Conservation (phyloP, 176 grass and related monocot genomes). For the Panicum miliaceum region DNA sequence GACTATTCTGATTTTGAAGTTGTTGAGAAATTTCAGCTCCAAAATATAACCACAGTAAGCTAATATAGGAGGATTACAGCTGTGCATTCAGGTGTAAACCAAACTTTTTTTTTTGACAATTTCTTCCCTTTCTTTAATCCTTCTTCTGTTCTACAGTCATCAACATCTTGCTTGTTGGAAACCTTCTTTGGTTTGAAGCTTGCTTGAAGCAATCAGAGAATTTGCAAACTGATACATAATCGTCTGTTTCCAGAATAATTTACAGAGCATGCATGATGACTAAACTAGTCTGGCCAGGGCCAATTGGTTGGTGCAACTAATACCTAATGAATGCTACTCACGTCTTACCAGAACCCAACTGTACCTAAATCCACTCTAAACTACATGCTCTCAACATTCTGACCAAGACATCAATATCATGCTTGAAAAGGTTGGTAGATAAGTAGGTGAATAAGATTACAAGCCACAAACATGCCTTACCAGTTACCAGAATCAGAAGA, state of each 20-base stretch:
- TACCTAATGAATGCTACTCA: constrained; percentile 18
- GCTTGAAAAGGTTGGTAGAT: constrained; percentile 28
- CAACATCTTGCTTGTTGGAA: not conserved
- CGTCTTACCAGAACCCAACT: constrained; percentile 23
- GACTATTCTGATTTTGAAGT: not conserved
- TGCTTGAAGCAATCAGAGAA: constrained; percentile 32
- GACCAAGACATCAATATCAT: constrained; percentile 6
- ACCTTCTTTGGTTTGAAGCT: constrained; percentile 17
- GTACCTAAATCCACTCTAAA: not conserved
- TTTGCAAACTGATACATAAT: not conserved
- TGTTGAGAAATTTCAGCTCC: constrained; percentile 17
- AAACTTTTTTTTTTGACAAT: not conserved
- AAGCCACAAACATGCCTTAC: not conserved
- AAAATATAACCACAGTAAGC: not conserved
- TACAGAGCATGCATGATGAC: not conserved
- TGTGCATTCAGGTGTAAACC: not conserved
- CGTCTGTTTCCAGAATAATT: not conserved
- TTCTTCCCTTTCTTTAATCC: not conserved
- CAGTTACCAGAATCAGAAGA: not conserved
- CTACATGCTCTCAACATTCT: not conserved
- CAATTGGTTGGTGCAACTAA: constrained; percentile 41
- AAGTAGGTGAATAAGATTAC: constrained; percentile 20
- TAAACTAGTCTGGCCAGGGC: not conserved
- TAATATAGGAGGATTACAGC: not conserved
- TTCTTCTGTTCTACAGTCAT: not conserved